phyloP scores from a whole-genome alignment of 2,329 filamentous ascomycete genomes.

The Trichocomaceae sp. region DNA sequence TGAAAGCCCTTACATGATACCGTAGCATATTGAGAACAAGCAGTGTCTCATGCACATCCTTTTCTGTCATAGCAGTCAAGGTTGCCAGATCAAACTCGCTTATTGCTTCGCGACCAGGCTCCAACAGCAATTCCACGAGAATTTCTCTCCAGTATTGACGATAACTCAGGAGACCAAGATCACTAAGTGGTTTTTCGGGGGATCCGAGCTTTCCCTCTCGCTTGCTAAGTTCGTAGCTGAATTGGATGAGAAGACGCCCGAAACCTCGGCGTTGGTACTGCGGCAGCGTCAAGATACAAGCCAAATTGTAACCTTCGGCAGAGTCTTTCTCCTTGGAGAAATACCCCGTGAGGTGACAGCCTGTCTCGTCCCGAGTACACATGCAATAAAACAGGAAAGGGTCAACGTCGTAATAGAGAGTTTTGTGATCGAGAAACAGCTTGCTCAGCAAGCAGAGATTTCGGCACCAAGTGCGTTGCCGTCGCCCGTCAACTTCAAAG shows the following conservation, averaged over 20 bases:
- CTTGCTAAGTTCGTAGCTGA: constrained; percentile 94
- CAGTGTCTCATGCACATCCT: constrained; percentile 90
- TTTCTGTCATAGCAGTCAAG: constrained; percentile 86
- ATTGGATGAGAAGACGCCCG: constrained; percentile 87
- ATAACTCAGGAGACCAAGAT: constrained; percentile 88
- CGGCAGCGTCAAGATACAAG: constrained; percentile 92
- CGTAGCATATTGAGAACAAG: constrained; percentile 92
- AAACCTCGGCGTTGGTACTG: constrained; percentile 96
- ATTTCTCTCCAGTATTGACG: constrained; percentile 97
- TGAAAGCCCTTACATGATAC: constrained; percentile 57
- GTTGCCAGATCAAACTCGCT: constrained; percentile 81
- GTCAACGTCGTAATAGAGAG: constrained; percentile 95
- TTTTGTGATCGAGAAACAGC: constrained; percentile 96
- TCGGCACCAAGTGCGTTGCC: constrained; percentile 97
- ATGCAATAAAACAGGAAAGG: constrained; percentile 97
- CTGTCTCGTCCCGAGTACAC: constrained; percentile 83
- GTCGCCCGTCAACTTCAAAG: constrained; percentile 94
- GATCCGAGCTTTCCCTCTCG: constrained; percentile 93
- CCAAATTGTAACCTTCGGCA: constrained; percentile 93
- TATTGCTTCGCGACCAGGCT: constrained; percentile 57
- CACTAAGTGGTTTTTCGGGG: constrained; percentile 91
- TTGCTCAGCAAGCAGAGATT: constrained; percentile 95
- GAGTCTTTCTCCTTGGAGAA: constrained; percentile 98
- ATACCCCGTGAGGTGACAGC: constrained; percentile 97
- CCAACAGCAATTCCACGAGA: constrained; percentile 78